Base-by-base conservation (phyloP, 257 asterid genomes). In the Buddleja alternifolia region DNA sequence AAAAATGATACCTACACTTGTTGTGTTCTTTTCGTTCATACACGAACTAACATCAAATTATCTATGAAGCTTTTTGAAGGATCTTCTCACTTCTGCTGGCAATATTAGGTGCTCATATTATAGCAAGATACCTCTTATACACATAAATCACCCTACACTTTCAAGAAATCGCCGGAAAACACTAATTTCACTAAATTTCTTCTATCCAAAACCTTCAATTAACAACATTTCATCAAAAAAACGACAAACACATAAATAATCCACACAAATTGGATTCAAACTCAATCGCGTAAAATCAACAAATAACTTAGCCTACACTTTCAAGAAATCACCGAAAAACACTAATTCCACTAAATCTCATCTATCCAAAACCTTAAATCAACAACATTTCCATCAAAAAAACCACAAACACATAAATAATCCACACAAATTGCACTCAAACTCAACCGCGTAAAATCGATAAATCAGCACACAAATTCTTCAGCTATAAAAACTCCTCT, bases 321-420 rank as follows among this genome's bases (percentile, higher is more conserved):
- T 23, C 50, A 24, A 62, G 24, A 42, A 62, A 63, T 29, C 34
- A 29, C 34, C 42, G 55, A 8, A 62, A 42, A 61, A 24, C 39
- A 29, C 34, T 29, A 29, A 29, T 29, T 29, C 5, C 2, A 29
- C 5, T 29, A 29, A n/a, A n/a, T n/a, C n/a, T n/a, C n/a, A n/a
- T n/a, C n/a, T n/a, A 55, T 12, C 12, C 12, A 29, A 12, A 10
- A 57, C 20, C 10, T 29, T 32, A 14, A 45, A 68, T 19, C 11
- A 32, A 54, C 20, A 68, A 24, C 34, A 12, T 25, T 51, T 44
- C 29, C 55, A 48, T 34, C 50, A 17, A 41, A 45, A 46, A 37
- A 68, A 72, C 60, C 46, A n/a, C n/a, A n/a, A 60, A 53, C 71
- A 17, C 3, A 66, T 3, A 34, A 39, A 25, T 14, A 23, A 66